Percentiles rank a stretch among this genome's conserved stretches.
These are phyloP conservation scores for Megacollybia marginata DNA, from an alignment of 768 basidiomycete species.

Conservation along the genomic window DNA sequence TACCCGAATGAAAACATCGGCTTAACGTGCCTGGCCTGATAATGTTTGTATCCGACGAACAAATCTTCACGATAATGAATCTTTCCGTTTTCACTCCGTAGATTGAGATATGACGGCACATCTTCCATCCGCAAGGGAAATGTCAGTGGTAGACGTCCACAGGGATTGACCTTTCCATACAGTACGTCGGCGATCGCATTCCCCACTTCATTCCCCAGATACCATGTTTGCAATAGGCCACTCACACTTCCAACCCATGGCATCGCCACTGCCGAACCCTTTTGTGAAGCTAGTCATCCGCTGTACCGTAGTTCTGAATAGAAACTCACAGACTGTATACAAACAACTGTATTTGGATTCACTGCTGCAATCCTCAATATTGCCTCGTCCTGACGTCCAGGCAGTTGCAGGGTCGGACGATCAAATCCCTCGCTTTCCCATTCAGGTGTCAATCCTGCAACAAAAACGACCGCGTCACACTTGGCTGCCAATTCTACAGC, in stretches of 20 bases:
- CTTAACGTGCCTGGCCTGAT: slow-evolving; percentile 42
- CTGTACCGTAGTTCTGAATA: background rate
- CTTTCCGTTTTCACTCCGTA: slow-evolving; percentile 50
- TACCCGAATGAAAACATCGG: slow-evolving; percentile 68
- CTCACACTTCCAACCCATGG: slow-evolving; percentile 57
- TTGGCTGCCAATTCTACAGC: slow-evolving; percentile 48
- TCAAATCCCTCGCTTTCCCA: slow-evolving; percentile 78
- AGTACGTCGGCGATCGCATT: slow-evolving; percentile 62
- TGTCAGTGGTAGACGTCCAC: slow-evolving; percentile 52
- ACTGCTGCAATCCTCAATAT: slow-evolving; percentile 43
- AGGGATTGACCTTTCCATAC: slow-evolving; percentile 54
- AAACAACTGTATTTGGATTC: slow-evolving; percentile 53
- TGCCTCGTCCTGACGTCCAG: slow-evolving; percentile 52
- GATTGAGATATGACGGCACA: slow-evolving; percentile 53
- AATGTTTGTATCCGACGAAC: slow-evolving; percentile 67
- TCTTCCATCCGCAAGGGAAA: slow-evolving; percentile 56
- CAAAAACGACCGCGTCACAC: slow-evolving; percentile 49
- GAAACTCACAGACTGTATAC: slow-evolving; percentile 48
- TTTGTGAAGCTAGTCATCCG: background rate
- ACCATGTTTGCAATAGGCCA: slow-evolving; percentile 58
- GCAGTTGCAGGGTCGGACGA: slow-evolving; percentile 51
- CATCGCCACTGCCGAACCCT: slow-evolving; percentile 70
- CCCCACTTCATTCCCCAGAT: slow-evolving; percentile 58
- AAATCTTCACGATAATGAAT: slow-evolving; percentile 55
- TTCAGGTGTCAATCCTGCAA: slow-evolving; percentile 58